A percentile compares a stretch with the other conserved stretches of the same genome.
Conservation (phyloP, 108 stramenopile genomes). For the Chaetoceros muelleri region DNA sequence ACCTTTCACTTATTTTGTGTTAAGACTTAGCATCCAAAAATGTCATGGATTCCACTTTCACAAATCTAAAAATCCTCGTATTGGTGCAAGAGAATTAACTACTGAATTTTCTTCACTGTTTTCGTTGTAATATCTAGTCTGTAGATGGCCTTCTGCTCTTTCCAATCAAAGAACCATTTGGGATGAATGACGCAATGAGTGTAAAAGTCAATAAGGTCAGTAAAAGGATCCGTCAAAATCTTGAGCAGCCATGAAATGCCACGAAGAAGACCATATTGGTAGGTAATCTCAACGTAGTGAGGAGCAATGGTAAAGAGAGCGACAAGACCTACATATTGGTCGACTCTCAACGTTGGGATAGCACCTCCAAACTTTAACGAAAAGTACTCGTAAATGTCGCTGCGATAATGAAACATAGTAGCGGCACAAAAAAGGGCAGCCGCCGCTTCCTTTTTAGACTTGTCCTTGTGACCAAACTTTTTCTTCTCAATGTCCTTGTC, state of each 20-base stretch:
- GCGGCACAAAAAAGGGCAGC: constrained; percentile 25
- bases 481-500: constrained; percentile 45
- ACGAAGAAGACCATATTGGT: constrained; percentile 34
- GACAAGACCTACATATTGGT: constrained; percentile 32
- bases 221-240: constrained; percentile 42
- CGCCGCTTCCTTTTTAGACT: constrained; percentile 35
- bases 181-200: constrained; percentile 32
- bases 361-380: constrained; percentile 17
- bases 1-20: no score
- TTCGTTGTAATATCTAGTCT: constrained; percentile 33
- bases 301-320: constrained; percentile 35
- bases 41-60: no score
- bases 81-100: no score
- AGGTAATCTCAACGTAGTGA: constrained; percentile 36
- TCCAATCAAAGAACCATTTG: constrained; percentile 36
- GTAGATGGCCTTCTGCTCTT: constrained; percentile 33
- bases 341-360: constrained; percentile 22
- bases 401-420: constrained; percentile 19
- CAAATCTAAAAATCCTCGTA: no score
- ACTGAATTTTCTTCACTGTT: constrained; percentile 27
- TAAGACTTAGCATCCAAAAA: no score
- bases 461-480: constrained; percentile 48
- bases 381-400: constrained; percentile 12
- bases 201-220: constrained; percentile 41
- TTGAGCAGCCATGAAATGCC: constrained; percentile 39